Evolutionary conservation across 345 rosid genomes (phyloP), one percentile per base, ranked within the genome.

Genomic region (Rhizophora apiculata): DNA sequence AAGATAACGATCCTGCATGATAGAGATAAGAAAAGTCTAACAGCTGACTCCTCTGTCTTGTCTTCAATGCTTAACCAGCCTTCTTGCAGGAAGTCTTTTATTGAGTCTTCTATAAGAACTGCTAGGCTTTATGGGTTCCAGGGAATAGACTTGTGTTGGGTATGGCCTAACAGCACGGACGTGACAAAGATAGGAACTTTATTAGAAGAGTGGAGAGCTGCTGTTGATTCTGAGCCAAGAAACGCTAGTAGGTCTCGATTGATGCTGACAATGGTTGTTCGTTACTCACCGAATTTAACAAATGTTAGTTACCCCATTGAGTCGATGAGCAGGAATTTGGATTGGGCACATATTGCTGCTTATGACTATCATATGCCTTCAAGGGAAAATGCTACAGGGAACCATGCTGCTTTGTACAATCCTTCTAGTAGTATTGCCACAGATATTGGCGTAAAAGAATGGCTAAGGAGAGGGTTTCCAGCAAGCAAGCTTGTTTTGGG

Each of bases 81-180:
- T 46, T 75, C 82, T 24, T 19, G 55, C 21, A 64, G 74, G 18
- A 64, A 54, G 37, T 59, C 76, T 49, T 79, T 79, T 24, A 75
- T 79, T 54, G 66, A 32, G 6, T 79, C 82, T 22, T 68, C 79
- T 2, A 29, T 79, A 26, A 22, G 34, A 60, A 68, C 53, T 0
- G 79, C 79, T 24, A 75, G 74, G 61, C 20, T 36, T 56, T 62
- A 68, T 24, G 82, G 79, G 21, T 79, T 79, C 51, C 72, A 56
- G 6, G 79, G 82, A 10, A 70, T 79, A 6, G 82, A 79, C 51
- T 54, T 79, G 32, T 68, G 37, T 19, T 79, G 82, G 79, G 8
- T 64, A 1, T 79, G 82, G 79, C 79, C 82, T 21, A 64, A 72
- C 5, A 30, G 72, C 10, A 72, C 68, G 10, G 82, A 79, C 71